Evolutionary conservation across 192 early-diverging fungal species (phyloP).

Genomic region (Entomortierella parvispora): DNA sequence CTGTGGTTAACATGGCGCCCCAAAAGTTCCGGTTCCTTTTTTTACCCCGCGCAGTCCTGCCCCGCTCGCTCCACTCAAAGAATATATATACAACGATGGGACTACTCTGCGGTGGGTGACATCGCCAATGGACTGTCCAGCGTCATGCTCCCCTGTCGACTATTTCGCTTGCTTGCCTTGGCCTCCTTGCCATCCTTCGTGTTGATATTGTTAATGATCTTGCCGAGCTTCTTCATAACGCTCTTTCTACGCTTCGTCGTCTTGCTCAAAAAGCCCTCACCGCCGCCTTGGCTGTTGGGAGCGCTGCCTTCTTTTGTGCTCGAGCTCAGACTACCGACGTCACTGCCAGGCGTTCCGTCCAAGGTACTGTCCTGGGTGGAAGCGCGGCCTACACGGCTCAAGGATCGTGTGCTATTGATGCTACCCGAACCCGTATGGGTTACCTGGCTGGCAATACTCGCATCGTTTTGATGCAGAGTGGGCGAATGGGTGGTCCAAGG

Average conservation of each 20-base stretch:
- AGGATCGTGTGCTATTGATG: background rate
- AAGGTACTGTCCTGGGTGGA: slow-evolving; percentile 19
- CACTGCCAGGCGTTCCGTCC: slow-evolving; percentile 10
- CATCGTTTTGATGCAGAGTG: slow-evolving; percentile 31
- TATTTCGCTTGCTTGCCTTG: background rate
- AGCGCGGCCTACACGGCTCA: slow-evolving; percentile 18
- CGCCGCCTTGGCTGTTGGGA: too few species aligned
- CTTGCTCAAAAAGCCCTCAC: slow-evolving; percentile 3
- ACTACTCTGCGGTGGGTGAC: background rate
- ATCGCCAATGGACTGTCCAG: background rate
- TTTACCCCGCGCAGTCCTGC: too few species aligned
- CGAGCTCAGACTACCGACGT: slow-evolving; percentile 24
- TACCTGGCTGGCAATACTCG: background rate
- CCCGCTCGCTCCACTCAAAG: too few species aligned
- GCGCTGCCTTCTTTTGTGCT: background rate
- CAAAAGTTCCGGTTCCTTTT: too few species aligned
- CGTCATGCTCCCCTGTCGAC: background rate
- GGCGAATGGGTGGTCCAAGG: slow-evolving; percentile 15
- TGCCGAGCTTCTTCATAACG: slow-evolving; percentile 48
- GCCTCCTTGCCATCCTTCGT: slow-evolving; percentile 9
- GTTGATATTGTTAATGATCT: slow-evolving; percentile 42
- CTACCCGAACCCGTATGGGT: background rate
- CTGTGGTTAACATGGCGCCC: too few species aligned
- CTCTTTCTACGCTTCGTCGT: slow-evolving; percentile 25
- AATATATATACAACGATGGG: too few species aligned